phyloP scores from a whole-genome alignment of 495 filamentous ascomycete genomes.

The Penicillium cinerascens region DNA sequence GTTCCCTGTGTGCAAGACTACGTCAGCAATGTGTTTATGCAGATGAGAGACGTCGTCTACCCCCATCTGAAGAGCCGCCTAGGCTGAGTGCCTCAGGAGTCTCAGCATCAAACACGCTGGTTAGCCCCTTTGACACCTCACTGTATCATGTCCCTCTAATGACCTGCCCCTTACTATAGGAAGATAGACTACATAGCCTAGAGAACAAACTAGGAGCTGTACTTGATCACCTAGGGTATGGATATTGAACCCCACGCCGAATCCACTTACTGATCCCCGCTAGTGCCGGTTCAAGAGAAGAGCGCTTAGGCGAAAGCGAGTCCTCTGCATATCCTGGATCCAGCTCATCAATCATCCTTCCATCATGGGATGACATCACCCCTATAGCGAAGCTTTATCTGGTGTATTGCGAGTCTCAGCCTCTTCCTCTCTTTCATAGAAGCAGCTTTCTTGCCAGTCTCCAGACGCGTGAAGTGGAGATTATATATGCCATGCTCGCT shows the following conservation, averaged over 20 bases:
- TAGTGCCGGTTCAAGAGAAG: slow-evolving; percentile 11
- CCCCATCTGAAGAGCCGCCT: slow-evolving; percentile 8
- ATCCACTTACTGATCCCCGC: neutral
- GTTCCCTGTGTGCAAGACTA: slow-evolving; percentile 44
- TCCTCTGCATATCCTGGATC: neutral
- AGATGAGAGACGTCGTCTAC: slow-evolving; percentile 32
- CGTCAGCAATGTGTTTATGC: slow-evolving; percentile 42
- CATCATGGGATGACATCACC: slow-evolving; percentile 40
- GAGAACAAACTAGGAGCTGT: slow-evolving; percentile 41
- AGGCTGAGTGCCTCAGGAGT: slow-evolving; percentile 6
- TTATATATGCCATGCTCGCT: slow-evolving; percentile 41
- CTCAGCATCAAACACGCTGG: slow-evolving; percentile 21
- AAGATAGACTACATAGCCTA: slow-evolving; percentile 37
- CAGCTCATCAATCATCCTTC: slow-evolving; percentile 20
- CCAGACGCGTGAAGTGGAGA: slow-evolving; percentile 33
- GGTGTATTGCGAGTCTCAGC: slow-evolving; percentile 45
- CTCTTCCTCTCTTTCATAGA: slow-evolving; percentile 42
- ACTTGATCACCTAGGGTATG: slow-evolving; percentile 30
- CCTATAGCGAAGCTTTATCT: slow-evolving; percentile 40
- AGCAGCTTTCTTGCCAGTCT: slow-evolving; percentile 35
- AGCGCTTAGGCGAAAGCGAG: slow-evolving; percentile 2
- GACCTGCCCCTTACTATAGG: slow-evolving; percentile 17
- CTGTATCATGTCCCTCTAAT: neutral
- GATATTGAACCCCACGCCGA: neutral
- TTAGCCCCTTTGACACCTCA: neutral